A percentile compares a stretch with the other conserved stretches of the same genome.
Evolutionary conservation across 495 filamentous ascomycete species (phyloP).

Genomic region (Bacidia rubella): DNA sequence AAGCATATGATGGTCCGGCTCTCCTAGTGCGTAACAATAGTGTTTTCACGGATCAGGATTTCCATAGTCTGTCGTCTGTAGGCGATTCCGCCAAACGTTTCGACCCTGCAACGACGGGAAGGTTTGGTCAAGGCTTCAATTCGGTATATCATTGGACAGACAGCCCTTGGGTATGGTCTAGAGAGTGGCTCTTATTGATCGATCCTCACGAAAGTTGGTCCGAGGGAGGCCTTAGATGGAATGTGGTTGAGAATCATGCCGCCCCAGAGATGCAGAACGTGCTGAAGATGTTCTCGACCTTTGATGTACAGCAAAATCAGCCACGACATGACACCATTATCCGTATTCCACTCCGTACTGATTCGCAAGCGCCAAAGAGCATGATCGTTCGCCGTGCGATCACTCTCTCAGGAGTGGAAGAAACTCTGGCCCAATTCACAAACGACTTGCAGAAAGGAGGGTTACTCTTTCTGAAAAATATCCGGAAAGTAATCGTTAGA

Average conservation of each 20-base stretch:
- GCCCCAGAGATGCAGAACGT: slow-evolving; percentile 25
- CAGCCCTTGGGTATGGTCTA: slow-evolving; percentile 28
- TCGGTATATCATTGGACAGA: slow-evolving; percentile 35
- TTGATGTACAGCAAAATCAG: slow-evolving; percentile 12
- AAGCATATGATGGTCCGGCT: slow-evolving; percentile 29
- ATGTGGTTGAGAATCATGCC: slow-evolving; percentile 22
- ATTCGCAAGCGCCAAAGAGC: slow-evolving; percentile 21
- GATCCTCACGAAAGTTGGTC: slow-evolving; percentile 33
- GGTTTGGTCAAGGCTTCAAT: slow-evolving; percentile 31
- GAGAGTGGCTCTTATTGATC: slow-evolving; percentile 24
- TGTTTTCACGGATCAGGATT: slow-evolving; percentile 25
- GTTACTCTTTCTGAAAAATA: slow-evolving; percentile 27
- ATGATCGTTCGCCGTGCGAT: slow-evolving; percentile 18
- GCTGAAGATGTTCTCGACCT: slow-evolving; percentile 21
- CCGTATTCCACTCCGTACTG: slow-evolving; percentile 30
- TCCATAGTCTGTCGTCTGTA: slow-evolving; percentile 23
- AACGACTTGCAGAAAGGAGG: slow-evolving; percentile 24
- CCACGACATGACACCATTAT: slow-evolving; percentile 27
- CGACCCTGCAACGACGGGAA: slow-evolving; percentile 27
- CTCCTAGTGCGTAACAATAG: slow-evolving; percentile 28
- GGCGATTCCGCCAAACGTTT: slow-evolving; percentile 26
- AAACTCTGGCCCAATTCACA: slow-evolving; percentile 23
- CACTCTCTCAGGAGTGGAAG: slow-evolving; percentile 19
- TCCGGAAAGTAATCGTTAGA: slow-evolving; percentile 21
- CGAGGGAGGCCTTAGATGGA: slow-evolving; percentile 25